Conservation (phyloP, 176 grass and related monocot genomes). For the Cymbopogon citratus region DNA sequence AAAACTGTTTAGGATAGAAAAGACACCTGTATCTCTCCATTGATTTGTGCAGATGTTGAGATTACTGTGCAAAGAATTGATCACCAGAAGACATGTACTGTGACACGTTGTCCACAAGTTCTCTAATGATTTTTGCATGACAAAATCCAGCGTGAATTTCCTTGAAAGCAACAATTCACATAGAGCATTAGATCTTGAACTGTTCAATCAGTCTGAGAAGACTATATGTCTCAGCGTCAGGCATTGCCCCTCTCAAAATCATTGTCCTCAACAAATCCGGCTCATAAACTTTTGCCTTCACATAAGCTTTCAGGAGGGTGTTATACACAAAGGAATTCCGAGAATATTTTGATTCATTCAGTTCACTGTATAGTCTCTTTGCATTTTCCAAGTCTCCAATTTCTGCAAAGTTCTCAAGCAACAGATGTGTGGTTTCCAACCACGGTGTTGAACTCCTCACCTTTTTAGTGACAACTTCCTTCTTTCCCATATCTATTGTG, state of each 20-base stretch:
- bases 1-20: not conserved
- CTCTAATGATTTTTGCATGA: not conserved
- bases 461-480: slow-evolving; percentile 50
- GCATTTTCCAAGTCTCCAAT: slow-evolving; percentile 68
- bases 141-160: not conserved
- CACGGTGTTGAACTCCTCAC: slow-evolving; percentile 79
- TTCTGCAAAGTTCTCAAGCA: slow-evolving; percentile 70
- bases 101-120: not conserved
- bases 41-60: not conserved
- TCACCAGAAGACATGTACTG: not conserved
- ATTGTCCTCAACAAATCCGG: slow-evolving; percentile 67
- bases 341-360: slow-evolving; percentile 85
- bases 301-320: slow-evolving; percentile 75
- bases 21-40: not conserved
- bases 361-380: slow-evolving; percentile 65
- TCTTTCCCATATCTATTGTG: slow-evolving; percentile 64
- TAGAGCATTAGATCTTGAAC: slow-evolving; percentile 47
- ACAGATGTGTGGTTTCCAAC: slow-evolving; percentile 83
- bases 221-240: slow-evolving; percentile 74
- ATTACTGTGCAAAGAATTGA: not conserved
- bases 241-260: slow-evolving; percentile 82
- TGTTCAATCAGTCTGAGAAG: slow-evolving; percentile 70
- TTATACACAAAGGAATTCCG: slow-evolving; percentile 85
- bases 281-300: slow-evolving; percentile 75
- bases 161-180: not conserved